Percentiles rank a stretch among this genome's conserved stretches.
These are phyloP conservation scores for Ophiostoma ips DNA, from an alignment of 2,329 filamentous ascomycete species.

Conservation along the genomic window DNA sequence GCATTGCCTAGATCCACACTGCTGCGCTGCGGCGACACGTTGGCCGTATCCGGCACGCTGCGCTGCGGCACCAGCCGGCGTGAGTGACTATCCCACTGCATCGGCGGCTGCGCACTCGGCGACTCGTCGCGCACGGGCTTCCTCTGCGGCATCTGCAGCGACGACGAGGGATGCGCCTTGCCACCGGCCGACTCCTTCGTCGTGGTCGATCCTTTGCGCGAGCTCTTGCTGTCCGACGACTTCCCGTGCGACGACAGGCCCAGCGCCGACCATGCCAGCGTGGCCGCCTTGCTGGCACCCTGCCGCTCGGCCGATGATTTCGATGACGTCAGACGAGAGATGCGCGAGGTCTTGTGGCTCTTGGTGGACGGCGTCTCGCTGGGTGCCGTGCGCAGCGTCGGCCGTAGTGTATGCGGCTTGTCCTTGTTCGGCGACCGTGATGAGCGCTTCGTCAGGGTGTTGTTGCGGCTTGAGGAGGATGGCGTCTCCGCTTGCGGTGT, in stretches of 20 bases:
- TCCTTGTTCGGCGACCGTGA: constrained; percentile 42
- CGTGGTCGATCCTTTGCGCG: constrained; percentile 1
- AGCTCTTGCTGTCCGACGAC: constrained; percentile 2
- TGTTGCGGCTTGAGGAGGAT: neutral
- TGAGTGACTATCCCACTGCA: constrained; percentile 42
- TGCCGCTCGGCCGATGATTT: constrained; percentile 32
- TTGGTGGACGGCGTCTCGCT: constrained; percentile 28
- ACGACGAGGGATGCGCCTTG: neutral
- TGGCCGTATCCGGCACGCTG: constrained; percentile 22
- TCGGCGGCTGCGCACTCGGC: constrained; percentile 14
- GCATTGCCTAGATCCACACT: constrained; percentile 13
- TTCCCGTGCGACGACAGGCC: constrained; percentile 18
- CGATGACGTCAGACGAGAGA: constrained; percentile 23
- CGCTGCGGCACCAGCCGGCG: constrained; percentile 30
- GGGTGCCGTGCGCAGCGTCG: constrained; percentile 39
- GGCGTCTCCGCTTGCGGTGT: neutral
- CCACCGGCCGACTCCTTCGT: neutral
- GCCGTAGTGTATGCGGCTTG: constrained; percentile 43
- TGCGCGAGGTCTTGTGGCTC: constrained; percentile 25
- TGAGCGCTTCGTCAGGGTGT: constrained; percentile 6
- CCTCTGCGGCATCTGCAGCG: neutral
- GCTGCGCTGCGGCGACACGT: constrained; percentile 16
- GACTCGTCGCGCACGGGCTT: constrained; percentile 13
- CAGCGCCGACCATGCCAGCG: constrained; percentile 44
- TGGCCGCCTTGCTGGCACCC: constrained; percentile 49